Base-by-base conservation (phyloP, 768 basidiomycete genomes). In the Tulasnella calospora region DNA sequence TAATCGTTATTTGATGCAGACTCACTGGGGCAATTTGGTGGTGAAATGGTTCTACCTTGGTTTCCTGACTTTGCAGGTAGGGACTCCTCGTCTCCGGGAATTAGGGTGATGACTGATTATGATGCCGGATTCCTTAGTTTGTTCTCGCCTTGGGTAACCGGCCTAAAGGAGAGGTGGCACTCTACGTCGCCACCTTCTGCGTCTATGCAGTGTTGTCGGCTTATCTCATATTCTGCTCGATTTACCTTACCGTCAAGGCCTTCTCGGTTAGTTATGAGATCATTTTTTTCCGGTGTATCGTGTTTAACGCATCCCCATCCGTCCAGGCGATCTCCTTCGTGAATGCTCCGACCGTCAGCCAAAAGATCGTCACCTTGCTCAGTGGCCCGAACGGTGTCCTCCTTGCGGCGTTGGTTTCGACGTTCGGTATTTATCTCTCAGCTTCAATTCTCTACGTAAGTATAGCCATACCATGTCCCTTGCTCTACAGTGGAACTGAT, bases 1-100 rank as follows among this genome's bases (percentile, higher is more conserved):
- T 61, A 79, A 51, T 71, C 61, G 38, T 57, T 40, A 13, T 78
- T 55, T 27, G 81, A 57, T 72, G 40, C 80, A 94, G 95, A 96
- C 95, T 21, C 91, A 94, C 81, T 97, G 94, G 94, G 86, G 96
- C 61, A 98, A 98, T 82, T 80, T 90, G 61, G 89, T 85, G 19
- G 87, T 96, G 77, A 92, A 93, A 86, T 96, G 95, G 94, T 86
- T 94, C 27, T 98, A 97, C 83, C 86, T 97, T 57, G 87, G 90
- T 2, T 93, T 95, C 86, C 86, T 98, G 47, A 94, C 90, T 21
- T 85, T 98, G 38, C 96, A 92, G 83, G 88, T 89, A 78, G 73
- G 87, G 4, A 19, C 21, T 10, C 7, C 40, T 41, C 30, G 77
- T 36, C 30, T 76, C 6, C 55, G 6, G 21, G 33, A 23, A 17